Evolutionary conservation across 441 rosid genomes (phyloP).

Genomic region (Populus tomentosa): DNA sequence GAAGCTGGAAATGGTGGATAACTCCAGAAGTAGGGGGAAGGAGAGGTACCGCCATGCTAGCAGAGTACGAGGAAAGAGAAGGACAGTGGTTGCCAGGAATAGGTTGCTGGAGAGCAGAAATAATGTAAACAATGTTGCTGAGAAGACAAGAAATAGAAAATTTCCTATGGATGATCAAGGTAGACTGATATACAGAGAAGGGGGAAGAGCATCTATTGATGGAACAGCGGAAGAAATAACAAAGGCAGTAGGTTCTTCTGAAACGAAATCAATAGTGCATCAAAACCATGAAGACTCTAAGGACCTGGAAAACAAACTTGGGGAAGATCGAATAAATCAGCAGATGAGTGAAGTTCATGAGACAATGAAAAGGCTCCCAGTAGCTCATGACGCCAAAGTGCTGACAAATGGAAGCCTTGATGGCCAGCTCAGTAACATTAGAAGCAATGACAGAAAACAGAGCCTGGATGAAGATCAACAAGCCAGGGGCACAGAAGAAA

Average conservation of each 20-base stretch:
- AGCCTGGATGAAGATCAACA: slow-evolving; percentile 15
- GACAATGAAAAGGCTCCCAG: not conserved
- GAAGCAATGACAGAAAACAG: not conserved
- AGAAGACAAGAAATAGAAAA: slow-evolving; percentile 10
- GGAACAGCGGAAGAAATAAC: not conserved
- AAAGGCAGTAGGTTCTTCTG: not conserved
- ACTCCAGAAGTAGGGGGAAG: slow-evolving; percentile 8
- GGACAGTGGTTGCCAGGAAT: slow-evolving; percentile 31
- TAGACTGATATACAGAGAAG: slow-evolving; percentile 11
- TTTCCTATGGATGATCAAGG: slow-evolving; percentile 5
- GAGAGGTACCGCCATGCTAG: slow-evolving; percentile 13
- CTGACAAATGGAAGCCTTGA: slow-evolving; percentile 6
- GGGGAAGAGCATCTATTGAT: not conserved
- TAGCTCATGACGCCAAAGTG: not conserved
- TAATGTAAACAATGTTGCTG: slow-evolving; percentile 10
- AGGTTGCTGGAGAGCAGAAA: slow-evolving; percentile 23
- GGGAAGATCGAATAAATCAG: slow-evolving; percentile 3
- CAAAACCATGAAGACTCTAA: slow-evolving; percentile 5
- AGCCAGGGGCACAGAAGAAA: slow-evolving; percentile 5
- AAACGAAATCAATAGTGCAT: not conserved
- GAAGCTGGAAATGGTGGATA: slow-evolving; percentile 21
- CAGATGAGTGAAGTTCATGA: slow-evolving; percentile 11
- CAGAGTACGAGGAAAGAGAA: slow-evolving; percentile 29
- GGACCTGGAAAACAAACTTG: slow-evolving; percentile 1
- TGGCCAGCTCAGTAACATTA: not conserved